Conservation (phyloP, 1,284 basidiomycete species). For the Rhodotorula sp. region DNA sequence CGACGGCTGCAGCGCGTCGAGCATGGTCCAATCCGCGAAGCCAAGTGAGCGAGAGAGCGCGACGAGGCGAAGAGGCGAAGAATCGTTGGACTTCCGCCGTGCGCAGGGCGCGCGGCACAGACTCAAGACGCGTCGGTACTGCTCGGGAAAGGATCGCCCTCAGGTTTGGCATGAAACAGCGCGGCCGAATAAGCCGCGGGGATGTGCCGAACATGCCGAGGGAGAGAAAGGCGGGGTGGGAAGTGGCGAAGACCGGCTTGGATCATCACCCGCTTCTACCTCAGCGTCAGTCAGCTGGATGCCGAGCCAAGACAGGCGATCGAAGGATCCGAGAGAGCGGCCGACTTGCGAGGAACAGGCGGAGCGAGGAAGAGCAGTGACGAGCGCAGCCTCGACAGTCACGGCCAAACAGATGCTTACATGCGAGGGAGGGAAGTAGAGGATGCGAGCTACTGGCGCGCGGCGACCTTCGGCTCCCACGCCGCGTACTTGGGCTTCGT, state of each 20-base stretch:
- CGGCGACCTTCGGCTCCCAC: conserved; percentile 75
- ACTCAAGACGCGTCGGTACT: neutral
- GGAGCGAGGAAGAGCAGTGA: neutral
- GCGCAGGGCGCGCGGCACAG: too few species aligned
- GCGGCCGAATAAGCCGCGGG: neutral
- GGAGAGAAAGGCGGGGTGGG: neutral
- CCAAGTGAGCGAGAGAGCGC: neutral
- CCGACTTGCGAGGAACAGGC: too few species aligned
- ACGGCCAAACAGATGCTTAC: neutral
- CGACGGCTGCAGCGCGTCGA: neutral
- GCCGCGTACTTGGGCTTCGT: conserved; percentile 73
- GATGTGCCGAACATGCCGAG: conserved; percentile 1
- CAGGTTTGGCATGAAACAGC: neutral
- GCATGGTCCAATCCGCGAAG: neutral
- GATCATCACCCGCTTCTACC: too few species aligned
- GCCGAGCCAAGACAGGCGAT: too few species aligned
- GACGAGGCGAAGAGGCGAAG: neutral
- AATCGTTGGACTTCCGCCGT: too few species aligned
- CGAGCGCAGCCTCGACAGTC: too few species aligned
- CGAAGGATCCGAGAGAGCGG: too few species aligned
- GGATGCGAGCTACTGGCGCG: conserved; percentile 12
- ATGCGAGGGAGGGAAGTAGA: neutral
- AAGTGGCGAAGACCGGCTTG: too few species aligned
- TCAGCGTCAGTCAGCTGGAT: too few species aligned
- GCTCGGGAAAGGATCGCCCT: neutral